phyloP scores from a whole-genome alignment of 108 stramenopile species.

The Skeletonema grethae region DNA sequence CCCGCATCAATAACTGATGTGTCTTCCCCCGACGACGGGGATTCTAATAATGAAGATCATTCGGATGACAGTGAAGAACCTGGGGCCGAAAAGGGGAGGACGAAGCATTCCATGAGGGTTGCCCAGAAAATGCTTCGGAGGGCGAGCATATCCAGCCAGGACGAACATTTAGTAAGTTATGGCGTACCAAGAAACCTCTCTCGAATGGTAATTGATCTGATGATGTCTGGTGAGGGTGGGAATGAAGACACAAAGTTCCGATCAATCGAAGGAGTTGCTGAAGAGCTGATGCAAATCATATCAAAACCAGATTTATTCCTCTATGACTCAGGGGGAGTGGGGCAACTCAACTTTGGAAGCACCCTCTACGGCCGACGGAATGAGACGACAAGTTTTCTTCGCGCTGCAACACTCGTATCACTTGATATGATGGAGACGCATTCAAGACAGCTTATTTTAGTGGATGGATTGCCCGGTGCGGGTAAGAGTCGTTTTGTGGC shows the following conservation, averaged over 20 bases:
- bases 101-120: neutral
- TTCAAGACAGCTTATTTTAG: neutral
- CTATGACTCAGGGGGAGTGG: neutral
- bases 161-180: neutral
- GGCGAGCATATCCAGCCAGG: neutral
- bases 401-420: neutral
- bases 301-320: neutral
- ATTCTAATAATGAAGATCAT: neutral
- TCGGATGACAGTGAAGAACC: neutral
- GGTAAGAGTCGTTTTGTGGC: neutral
- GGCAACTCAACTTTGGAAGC: neutral
- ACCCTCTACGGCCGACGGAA: neutral
- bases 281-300: neutral
- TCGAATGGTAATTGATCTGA: conserved; percentile 1
- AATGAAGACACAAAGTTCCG: neutral
- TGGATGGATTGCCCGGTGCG: neutral
- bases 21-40: neutral
- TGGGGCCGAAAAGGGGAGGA: neutral
- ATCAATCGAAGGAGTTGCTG: neutral
- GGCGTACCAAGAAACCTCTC: neutral
- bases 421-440: neutral
- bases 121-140: neutral
- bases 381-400: neutral
- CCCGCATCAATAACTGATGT: neutral
- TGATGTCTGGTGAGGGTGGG: neutral